Base-by-base conservation (phyloP, 345 rosid species). In the Eucalyptus erythrocorys region DNA sequence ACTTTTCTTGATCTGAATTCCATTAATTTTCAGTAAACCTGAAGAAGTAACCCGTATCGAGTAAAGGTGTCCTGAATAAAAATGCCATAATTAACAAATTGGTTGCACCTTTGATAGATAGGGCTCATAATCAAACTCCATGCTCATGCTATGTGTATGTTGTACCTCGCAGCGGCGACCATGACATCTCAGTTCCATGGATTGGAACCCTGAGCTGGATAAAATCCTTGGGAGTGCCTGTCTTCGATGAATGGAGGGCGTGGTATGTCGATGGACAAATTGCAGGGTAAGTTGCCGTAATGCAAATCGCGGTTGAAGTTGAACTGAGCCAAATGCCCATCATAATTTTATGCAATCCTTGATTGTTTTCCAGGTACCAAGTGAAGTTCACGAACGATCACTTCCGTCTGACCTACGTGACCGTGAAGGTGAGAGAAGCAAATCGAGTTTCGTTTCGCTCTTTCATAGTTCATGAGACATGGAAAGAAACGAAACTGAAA, bases 181-280 rank as follows among this genome's bases (percentile, higher is more conserved):
- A 91, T 4, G 93, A 92, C 89, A 61, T 91, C 68, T 88, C 86
- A 10, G 87, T 90, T 80, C 92, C 93, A 40, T 92, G 89, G 64
- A 59, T 91, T 34, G 92, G 84, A 8, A 92, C 92, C 13, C 66
- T 88, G n/a, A 27, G 87, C 64, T 92, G 93, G 93, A 89, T 92
- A 4, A 89, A 89, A 68, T 86, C 91, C 43, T 90, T 92, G 15
- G 89, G 85, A 19, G 48, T 92, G 34, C 17, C 90, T 10, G 89
- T 91, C 50, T 89, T 91, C 37, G 90, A 89, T 34, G 84, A 80
- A n/a, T 91, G 92, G 93, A 87, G 92, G 85, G 84, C 93, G 5
- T 92, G 93, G 92, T 89, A 84, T 8, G 71, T 89, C 5, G 91
- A 90, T 80, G 92, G 92, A 13, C 93, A 92, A 85, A 87, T 92